Evolutionary conservation across 1,139 yeast genomes (phyloP).

Genomic region (Taphrina flavorubra): DNA sequence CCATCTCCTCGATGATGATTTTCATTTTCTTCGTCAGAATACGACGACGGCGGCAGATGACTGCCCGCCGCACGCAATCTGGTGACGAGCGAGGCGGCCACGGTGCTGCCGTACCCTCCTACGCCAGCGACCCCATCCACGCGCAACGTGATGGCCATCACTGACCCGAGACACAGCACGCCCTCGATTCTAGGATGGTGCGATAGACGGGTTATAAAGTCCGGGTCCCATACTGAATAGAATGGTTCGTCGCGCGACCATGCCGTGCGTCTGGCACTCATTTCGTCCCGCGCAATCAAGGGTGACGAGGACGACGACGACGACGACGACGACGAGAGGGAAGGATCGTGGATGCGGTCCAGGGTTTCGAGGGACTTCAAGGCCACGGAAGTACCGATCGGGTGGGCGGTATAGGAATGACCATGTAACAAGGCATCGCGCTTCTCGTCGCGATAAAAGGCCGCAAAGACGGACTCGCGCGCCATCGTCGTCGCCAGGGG

Average conservation of each 20-base stretch:
- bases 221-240: constrained; percentile 48
- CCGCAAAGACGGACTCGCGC: constrained; percentile 47
- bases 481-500: constrained; percentile 49
- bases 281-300: constrained; percentile 44
- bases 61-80: constrained; percentile 14
- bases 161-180: constrained; percentile 48
- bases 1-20: background rate
- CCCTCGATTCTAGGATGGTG: constrained; percentile 45
- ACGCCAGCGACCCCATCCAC: constrained; percentile 27
- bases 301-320: too few species aligned
- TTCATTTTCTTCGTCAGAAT: too few species aligned
- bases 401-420: constrained; percentile 50
- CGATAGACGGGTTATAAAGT: constrained; percentile 46
- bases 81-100: constrained; percentile 13
- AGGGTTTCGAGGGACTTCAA: constrained; percentile 45
- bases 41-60: too few species aligned
- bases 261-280: constrained; percentile 45
- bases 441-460: constrained; percentile 47
- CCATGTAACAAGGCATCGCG: constrained; percentile 50
- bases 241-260: constrained; percentile 42
- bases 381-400: constrained; percentile 50
- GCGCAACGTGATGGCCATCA: constrained; percentile 47
- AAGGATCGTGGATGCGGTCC: constrained; percentile 45
- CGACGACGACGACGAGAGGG: too few species aligned
- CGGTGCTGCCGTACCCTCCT: constrained; percentile 37